Percentiles rank a stretch among this genome's conserved stretches.
Evolutionary conservation across 2,329 filamentous ascomycete genomes (phyloP).

Genomic region (Clarireedia homoeocarpa): DNA sequence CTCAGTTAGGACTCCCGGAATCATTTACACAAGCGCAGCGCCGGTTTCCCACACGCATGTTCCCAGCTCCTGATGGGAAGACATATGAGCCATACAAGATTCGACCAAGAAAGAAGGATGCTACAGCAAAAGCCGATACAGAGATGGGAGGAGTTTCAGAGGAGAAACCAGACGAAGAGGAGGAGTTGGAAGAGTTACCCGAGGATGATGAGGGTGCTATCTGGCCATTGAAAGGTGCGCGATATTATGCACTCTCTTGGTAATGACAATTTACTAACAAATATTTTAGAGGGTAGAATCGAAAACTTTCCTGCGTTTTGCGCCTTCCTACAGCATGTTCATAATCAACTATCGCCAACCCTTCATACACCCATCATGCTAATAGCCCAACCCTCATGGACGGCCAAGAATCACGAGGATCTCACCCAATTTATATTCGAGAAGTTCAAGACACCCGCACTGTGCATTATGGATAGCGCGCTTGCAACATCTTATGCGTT

Average conservation of each 20-base stretch:
- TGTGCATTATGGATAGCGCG: conserved; percentile 84
- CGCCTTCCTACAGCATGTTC: conserved; percentile 85
- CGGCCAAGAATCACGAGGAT: conserved; percentile 74
- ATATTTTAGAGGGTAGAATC: conserved; percentile 60
- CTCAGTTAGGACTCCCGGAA: conserved; percentile 30
- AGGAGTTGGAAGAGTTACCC: conserved; percentile 45
- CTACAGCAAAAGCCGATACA: conserved; percentile 28
- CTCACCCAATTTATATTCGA: conserved; percentile 95
- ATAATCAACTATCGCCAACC: conserved; percentile 79
- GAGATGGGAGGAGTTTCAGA: conserved; percentile 27
- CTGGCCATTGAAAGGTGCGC: conserved; percentile 64
- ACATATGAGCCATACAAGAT: conserved; percentile 79
- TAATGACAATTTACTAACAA: conserved; percentile 7
- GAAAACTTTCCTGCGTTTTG: conserved; percentile 90
- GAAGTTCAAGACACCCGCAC: conserved; percentile 88
- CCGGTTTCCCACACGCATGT: conserved; percentile 91
- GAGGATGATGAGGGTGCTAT: conserved; percentile 83
- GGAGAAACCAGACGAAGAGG: conserved; percentile 38
- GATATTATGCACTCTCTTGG: conserved; percentile 6
- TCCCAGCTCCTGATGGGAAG: conserved; percentile 66
- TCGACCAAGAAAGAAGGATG: conserved; percentile 50
- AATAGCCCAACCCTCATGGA: conserved; percentile 85
- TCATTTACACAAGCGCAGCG: conserved; percentile 73
- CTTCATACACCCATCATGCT: conserved; percentile 93
- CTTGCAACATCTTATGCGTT: conserved; percentile 82